Percentiles rank a stretch among this genome's conserved stretches.
These are phyloP conservation scores for Plasmopara viticola DNA, from an alignment of 352 stramenopile genomes.

Conservation along the genomic window DNA sequence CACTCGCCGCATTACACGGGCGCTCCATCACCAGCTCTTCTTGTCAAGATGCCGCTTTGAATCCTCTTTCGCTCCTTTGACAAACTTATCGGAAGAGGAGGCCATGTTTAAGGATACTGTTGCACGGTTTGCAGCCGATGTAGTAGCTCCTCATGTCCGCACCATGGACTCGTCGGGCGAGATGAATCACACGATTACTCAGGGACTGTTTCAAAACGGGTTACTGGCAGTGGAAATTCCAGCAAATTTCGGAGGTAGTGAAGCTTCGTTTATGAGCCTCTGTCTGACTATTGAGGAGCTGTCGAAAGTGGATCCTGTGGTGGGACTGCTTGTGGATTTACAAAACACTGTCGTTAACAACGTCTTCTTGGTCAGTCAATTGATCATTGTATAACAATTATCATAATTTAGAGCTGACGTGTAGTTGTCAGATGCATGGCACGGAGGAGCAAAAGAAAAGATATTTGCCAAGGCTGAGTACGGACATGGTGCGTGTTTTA, in stretches of 20 bases:
- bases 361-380: slow-evolving; percentile 75
- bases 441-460: slow-evolving; percentile 80
- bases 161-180: slow-evolving; percentile 90
- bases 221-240: slow-evolving; percentile 96
- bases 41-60: slow-evolving; percentile 9
- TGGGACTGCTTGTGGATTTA: slow-evolving; percentile 93
- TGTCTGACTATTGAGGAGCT: slow-evolving; percentile 96
- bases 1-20: slow-evolving; percentile 1
- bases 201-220: slow-evolving; percentile 89
- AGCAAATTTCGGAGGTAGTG: slow-evolving; percentile 87
- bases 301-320: slow-evolving; percentile 91
- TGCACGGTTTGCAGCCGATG: slow-evolving; percentile 77
- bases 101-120: slow-evolving; percentile 72
- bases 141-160: slow-evolving; percentile 83
- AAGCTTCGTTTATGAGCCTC: slow-evolving; percentile 92
- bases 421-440: slow-evolving; percentile 45
- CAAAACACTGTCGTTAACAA: slow-evolving; percentile 96
- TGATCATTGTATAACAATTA: not conserved
- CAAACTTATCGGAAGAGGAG: slow-evolving; percentile 58
- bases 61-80: slow-evolving; percentile 37
- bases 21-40: not conserved
- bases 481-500: slow-evolving; percentile 52
- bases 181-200: slow-evolving; percentile 88
- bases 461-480: slow-evolving; percentile 77
- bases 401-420: not conserved